Percentiles rank a stretch among this genome's conserved stretches.
Evolutionary conservation across 2,329 filamentous ascomycete genomes (phyloP).

Genomic region (Pseudocercospora pini-densiflorae): DNA sequence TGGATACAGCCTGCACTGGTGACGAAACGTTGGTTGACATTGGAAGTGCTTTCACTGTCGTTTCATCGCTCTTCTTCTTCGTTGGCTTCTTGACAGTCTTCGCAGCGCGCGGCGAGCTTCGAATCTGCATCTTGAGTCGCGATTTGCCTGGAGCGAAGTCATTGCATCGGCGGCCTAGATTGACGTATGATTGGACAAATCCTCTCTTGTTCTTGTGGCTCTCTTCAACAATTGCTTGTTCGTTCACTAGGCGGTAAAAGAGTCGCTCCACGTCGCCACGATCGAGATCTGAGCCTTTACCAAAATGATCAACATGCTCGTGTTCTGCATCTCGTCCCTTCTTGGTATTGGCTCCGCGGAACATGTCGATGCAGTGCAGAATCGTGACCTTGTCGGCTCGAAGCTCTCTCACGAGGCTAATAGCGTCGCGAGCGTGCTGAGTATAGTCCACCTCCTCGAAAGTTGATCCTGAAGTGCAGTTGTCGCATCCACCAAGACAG

Average conservation of each 20-base stretch:
- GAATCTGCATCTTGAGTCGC: conserved; percentile 58
- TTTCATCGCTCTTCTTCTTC: conserved; percentile 41
- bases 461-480: conserved; percentile 74
- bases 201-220: conserved; percentile 49
- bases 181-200: conserved; percentile 76
- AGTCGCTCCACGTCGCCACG: conserved; percentile 80
- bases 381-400: conserved; percentile 69
- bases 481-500: conserved; percentile 82
- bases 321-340: conserved; percentile 60
- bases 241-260: conserved; percentile 75
- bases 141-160: conserved; percentile 51
- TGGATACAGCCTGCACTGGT: conserved; percentile 57
- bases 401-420: conserved; percentile 68
- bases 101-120: conserved; percentile 35
- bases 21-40: conserved; percentile 71
- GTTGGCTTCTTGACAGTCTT: conserved; percentile 41
- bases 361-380: conserved; percentile 80
- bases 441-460: conserved; percentile 81
- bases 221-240: conserved; percentile 74
- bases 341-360: conserved; percentile 71
- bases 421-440: conserved; percentile 70
- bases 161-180: conserved; percentile 50
- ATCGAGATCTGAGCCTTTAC: conserved; percentile 70
- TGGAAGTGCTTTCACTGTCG: conserved; percentile 54
- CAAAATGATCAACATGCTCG: conserved; percentile 62